Evolutionary conservation across 257 asterid genomes (phyloP).

Genomic region (Ligustrum vulgare): DNA sequence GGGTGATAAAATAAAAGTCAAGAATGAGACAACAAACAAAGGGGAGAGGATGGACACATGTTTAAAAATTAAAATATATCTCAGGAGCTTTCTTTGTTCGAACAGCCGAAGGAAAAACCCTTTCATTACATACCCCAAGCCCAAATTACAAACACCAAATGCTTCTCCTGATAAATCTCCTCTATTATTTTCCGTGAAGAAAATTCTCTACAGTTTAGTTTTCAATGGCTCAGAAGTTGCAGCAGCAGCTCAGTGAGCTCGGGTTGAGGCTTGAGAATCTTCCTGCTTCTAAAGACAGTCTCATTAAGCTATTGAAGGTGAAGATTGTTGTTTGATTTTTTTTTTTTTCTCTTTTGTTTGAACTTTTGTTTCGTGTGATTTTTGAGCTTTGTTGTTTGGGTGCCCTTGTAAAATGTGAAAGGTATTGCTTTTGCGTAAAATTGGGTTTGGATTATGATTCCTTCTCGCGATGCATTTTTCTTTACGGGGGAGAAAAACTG

Average conservation of each 20-base stretch:
- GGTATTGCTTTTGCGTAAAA: slow-evolving; percentile 16
- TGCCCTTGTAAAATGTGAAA: slow-evolving; percentile 23
- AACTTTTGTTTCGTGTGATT: slow-evolving; percentile 17
- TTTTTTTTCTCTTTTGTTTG: background rate
- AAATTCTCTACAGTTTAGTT: slow-evolving; percentile 17
- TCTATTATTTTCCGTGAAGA: slow-evolving; percentile 6
- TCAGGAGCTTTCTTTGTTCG: background rate
- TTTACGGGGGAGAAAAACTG: background rate
- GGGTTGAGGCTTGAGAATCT: slow-evolving; percentile 74
- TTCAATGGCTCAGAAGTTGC: slow-evolving; percentile 57
- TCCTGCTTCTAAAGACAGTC: slow-evolving; percentile 76
- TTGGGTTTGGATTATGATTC: slow-evolving; percentile 44
- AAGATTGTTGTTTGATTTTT: background rate
- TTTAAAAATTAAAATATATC: background rate
- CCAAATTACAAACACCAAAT: background rate
- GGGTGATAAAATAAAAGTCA: too few relatives aligned
- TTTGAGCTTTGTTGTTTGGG: slow-evolving; percentile 2
- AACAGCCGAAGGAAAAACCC: background rate
- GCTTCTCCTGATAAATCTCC: background rate
- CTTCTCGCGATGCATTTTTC: background rate
- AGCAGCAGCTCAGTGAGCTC: slow-evolving; percentile 68
- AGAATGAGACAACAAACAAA: too few relatives aligned
- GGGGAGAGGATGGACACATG: too few relatives aligned
- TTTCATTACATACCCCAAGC: background rate
- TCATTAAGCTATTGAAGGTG: slow-evolving; percentile 79